phyloP scores from a whole-genome alignment of 371 early-diverging fungal species.

The Saksenaea oblongispora region DNA sequence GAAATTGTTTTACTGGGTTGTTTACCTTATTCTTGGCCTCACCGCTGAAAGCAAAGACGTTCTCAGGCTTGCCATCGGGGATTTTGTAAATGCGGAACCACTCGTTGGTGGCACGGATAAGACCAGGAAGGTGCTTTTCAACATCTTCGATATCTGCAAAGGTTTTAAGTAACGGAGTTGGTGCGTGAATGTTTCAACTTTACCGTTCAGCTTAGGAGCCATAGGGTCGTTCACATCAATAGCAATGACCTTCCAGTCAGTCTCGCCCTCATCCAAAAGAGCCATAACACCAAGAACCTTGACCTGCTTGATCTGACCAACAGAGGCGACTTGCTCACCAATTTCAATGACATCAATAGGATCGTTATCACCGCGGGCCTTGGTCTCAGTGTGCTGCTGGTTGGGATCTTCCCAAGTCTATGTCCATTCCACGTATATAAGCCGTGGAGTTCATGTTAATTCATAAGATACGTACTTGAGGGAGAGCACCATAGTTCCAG shows the following conservation, averaged over 20 bases:
- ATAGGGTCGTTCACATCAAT: conserved; percentile 91
- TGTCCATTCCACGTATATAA: background rate
- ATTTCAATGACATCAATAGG: conserved; percentile 95
- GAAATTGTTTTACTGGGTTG: background rate
- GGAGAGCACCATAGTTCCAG: conserved; percentile 98
- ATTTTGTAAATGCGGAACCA: conserved; percentile 99
- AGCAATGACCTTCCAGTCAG: conserved; percentile 97
- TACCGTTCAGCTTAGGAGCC: conserved; percentile 80
- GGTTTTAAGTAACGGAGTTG: conserved; percentile 1
- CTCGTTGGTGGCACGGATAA: conserved; percentile 88
- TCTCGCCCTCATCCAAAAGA: conserved; percentile 93
- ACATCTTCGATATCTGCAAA: conserved; percentile 88
- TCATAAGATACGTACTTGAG: conserved; percentile 44
- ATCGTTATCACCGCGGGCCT: conserved; percentile 91
- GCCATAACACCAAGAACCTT: conserved; percentile 95
- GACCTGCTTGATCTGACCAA: conserved; percentile 77
- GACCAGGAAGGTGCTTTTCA: conserved; percentile 89
- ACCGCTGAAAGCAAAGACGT: conserved; percentile 96
- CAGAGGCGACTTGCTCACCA: conserved; percentile 36
- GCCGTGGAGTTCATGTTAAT: background rate
- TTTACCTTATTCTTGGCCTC: conserved; percentile 83
- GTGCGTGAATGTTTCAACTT: background rate
- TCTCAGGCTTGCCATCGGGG: conserved; percentile 96
- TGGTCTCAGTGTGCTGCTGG: conserved; percentile 75
- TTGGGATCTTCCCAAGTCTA: conserved; percentile 97